A percentile compares a stretch with the other conserved stretches of the same genome.
phyloP scores from a whole-genome alignment of 2,329 filamentous ascomycete genomes.

The Colletotrichum eremochloae region DNA sequence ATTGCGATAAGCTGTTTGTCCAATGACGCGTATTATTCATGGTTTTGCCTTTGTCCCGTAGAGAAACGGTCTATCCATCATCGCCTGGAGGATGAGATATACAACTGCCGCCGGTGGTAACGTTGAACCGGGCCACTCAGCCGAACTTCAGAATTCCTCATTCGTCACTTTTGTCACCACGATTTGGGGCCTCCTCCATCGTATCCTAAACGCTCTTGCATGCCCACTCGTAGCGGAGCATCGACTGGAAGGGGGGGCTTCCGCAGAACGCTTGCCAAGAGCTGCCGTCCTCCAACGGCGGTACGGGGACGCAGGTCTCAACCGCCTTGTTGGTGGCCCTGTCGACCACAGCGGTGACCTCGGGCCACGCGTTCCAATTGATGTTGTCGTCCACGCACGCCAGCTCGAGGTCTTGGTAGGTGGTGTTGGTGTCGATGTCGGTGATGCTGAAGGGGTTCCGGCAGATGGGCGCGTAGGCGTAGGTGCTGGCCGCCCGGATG shows the following conservation, averaged over 20 bases:
- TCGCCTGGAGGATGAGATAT: background rate
- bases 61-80: background rate
- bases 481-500: constrained; percentile 21
- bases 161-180: background rate
- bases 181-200: background rate
- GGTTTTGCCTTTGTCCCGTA: background rate
- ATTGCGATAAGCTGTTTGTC: background rate
- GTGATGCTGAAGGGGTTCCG: constrained; percentile 39
- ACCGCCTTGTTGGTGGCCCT: constrained; percentile 21
- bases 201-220: background rate
- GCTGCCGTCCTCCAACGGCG: background rate
- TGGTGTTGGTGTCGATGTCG: constrained; percentile 8
- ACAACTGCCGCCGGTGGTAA: background rate
- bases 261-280: background rate
- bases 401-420: constrained; percentile 30
- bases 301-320: constrained; percentile 16
- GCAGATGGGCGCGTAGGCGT: constrained; percentile 25
- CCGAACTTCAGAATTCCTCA: background rate
- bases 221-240: background rate
- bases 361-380: background rate
- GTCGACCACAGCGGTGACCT: constrained; percentile 30
- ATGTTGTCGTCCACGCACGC: constrained; percentile 35
- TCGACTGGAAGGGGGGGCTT: background rate
- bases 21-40: background rate
- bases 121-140: background rate